Evolutionary conservation across 768 basidiomycete genomes (phyloP).

Genomic region (Podaxis sp.): DNA sequence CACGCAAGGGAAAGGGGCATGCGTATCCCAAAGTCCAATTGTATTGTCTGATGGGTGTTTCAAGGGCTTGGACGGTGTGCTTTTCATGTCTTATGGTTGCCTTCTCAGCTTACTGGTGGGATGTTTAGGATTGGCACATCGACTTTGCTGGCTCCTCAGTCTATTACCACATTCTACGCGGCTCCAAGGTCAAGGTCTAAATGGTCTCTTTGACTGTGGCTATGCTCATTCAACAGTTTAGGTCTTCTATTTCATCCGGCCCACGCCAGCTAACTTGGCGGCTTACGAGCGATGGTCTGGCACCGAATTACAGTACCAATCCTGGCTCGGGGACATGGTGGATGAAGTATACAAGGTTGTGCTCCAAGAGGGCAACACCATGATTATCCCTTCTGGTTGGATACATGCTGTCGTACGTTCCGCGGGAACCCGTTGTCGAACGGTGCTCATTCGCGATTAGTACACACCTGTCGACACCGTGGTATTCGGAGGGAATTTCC

Average conservation of each 20-base stretch:
- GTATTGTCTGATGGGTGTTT: slow-evolving; percentile 97
- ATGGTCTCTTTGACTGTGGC: neutral
- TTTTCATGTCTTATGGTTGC: slow-evolving; percentile 15
- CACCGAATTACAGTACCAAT: slow-evolving; percentile 80
- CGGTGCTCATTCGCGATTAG: slow-evolving; percentile 37
- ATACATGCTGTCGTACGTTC: slow-evolving; percentile 90
- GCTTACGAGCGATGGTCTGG: slow-evolving; percentile 96
- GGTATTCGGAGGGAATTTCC: slow-evolving; percentile 96
- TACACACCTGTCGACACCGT: slow-evolving; percentile 90
- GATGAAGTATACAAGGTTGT: slow-evolving; percentile 90
- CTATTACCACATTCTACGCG: slow-evolving; percentile 92
- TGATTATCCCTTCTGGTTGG: slow-evolving; percentile 97
- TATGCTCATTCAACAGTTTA: slow-evolving; percentile 29
- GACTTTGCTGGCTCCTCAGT: slow-evolving; percentile 98
- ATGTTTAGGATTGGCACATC: slow-evolving; percentile 88
- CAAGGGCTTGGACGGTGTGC: slow-evolving; percentile 88
- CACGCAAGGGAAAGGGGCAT: slow-evolving; percentile 69
- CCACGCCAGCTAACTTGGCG: slow-evolving; percentile 80
- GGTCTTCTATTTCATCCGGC: slow-evolving; percentile 95
- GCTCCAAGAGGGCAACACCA: slow-evolving; percentile 75
- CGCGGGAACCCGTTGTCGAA: neutral
- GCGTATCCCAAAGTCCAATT: slow-evolving; percentile 91
- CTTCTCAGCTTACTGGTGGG: slow-evolving; percentile 4
- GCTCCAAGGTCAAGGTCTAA: slow-evolving; percentile 65
- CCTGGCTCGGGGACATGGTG: slow-evolving; percentile 92